Base-by-base conservation (phyloP, 2,329 filamentous ascomycete genomes). In the Cephalotrichum gorgonifer region DNA sequence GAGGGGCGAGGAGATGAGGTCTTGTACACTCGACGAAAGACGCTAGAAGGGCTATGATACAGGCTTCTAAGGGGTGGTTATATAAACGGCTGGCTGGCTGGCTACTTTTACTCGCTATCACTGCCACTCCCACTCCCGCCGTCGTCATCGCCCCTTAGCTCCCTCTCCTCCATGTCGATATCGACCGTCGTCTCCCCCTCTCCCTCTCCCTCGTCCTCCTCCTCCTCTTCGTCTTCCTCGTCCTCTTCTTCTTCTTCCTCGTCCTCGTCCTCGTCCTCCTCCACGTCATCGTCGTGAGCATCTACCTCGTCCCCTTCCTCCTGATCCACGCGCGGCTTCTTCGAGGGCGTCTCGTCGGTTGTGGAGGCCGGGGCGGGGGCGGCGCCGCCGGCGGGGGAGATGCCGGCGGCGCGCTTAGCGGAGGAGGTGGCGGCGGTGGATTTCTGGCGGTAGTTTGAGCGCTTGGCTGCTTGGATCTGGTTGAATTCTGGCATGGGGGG, bases 391-490 rank as follows among this genome's bases (percentile, higher is more conserved):
- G 74, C 72, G 54, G 74, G 70, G 67, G 73, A 61, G 67, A 71
- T 44, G 61, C 62, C 45, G 58, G 61, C 17, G 55, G 57, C 38
- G 23, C 51, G 51, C 17, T 52, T 50, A n/a, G n/a, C n/a, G n/a
- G n/a, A n/a, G n/a, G n/a, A n/a, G 6, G 54, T 51, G 11, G 57
- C 78, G 48, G 80, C 82, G 31, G 81, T 80, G 17, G 83, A 77
- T 57, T 83, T 85, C 57, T 81, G 78, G 47, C 83, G 77, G 66
- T 88, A 86, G 15, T 76, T 79, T 55, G 82, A 87, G 47, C 85
- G 81, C 67, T 89, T 89, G 50, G 83, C 81, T 20, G 82, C 79
- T 62, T 88, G 83, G 50, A 82, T 78, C 54, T 83, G 76, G 60
- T 81, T 86, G 72, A 86, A 88, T 62, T 86, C 82, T 85, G 55